Evolutionary conservation across 2,329 filamentous ascomycete species (phyloP).

Genomic region (Ophiobolus disseminans): DNA sequence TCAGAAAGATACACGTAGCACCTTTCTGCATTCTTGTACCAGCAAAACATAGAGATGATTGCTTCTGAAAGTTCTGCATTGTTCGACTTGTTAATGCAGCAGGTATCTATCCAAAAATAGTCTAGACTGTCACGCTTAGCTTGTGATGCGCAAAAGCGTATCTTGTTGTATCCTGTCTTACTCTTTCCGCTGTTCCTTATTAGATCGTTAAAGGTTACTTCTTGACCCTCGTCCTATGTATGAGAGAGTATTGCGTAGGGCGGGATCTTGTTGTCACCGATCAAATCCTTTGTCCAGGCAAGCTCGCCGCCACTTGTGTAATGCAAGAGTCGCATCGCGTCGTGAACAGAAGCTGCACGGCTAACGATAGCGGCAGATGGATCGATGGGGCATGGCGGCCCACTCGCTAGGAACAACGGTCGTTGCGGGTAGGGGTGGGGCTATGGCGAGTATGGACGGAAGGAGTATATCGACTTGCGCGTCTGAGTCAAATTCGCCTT

Average conservation of each 20-base stretch:
- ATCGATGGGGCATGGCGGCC: background rate
- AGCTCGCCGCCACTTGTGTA: background rate
- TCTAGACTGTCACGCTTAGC: background rate
- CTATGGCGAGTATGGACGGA: background rate
- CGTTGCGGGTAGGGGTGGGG: background rate
- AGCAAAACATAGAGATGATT: no score
- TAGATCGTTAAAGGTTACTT: background rate
- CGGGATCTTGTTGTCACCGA: background rate
- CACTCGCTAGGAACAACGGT: conserved; percentile 1
- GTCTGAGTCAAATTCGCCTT: background rate
- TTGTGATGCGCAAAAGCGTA: background rate
- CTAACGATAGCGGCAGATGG: background rate
- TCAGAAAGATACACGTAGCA: no score
- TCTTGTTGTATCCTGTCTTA: background rate
- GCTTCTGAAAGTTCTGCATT: no score
- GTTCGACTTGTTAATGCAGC: no score
- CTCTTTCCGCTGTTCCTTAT: no score
- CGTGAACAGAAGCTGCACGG: background rate
- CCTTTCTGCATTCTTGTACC: no score
- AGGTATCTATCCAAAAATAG: background rate
- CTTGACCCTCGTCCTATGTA: background rate
- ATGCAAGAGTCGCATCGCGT: background rate
- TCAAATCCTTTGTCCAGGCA: background rate
- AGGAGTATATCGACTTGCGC: background rate
- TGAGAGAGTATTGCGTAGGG: background rate